Percentiles rank a stretch among this genome's conserved stretches.
phyloP scores from a whole-genome alignment of 2,329 filamentous ascomycete genomes.

The Ophiocordyceps camponoti-floridani region DNA sequence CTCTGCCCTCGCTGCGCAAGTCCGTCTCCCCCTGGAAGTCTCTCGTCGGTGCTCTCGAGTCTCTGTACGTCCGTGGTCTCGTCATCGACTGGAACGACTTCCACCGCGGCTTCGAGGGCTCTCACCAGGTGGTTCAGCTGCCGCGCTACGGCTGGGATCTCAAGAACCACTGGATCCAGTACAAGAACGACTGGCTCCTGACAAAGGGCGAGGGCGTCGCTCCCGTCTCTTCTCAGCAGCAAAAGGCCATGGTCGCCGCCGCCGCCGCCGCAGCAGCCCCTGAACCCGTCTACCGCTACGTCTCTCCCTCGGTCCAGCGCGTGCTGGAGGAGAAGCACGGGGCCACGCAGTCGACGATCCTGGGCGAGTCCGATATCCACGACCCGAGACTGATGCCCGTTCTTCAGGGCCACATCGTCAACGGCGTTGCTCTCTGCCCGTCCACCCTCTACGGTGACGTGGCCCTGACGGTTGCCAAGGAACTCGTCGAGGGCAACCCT shows the following conservation, averaged over 20 bases:
- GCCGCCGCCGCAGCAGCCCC: not conserved
- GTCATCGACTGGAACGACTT: slow-evolving; percentile 53
- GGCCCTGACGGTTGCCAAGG: slow-evolving; percentile 4
- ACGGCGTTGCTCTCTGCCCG: slow-evolving; percentile 1
- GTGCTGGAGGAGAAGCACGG: slow-evolving; percentile 31
- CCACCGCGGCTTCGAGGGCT: slow-evolving; percentile 26
- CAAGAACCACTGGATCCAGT: slow-evolving; percentile 52
- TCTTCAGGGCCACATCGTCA: slow-evolving; percentile 1
- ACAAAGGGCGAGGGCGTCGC: not conserved
- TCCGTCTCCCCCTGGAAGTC: not conserved
- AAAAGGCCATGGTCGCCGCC: too few relatives aligned
- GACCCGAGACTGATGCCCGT: not conserved
- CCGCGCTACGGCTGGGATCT: slow-evolving; percentile 56
- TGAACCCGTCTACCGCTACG: not conserved
- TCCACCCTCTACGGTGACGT: slow-evolving; percentile 5
- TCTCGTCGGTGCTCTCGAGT: not conserved
- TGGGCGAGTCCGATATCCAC: slow-evolving; percentile 22
- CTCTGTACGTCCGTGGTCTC: slow-evolving; percentile 22
- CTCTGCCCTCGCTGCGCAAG: slow-evolving; percentile 1
- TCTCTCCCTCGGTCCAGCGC: slow-evolving; percentile 1
- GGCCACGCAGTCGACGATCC: slow-evolving; percentile 35
- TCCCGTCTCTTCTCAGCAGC: not conserved
- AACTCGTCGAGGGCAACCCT: slow-evolving; percentile 1
- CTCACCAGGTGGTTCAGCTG: slow-evolving; percentile 31
- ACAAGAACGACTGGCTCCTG: slow-evolving; percentile 53